Base-by-base conservation (phyloP, 2,329 filamentous ascomycete genomes). In the Aspergillus hiratsukae region DNA sequence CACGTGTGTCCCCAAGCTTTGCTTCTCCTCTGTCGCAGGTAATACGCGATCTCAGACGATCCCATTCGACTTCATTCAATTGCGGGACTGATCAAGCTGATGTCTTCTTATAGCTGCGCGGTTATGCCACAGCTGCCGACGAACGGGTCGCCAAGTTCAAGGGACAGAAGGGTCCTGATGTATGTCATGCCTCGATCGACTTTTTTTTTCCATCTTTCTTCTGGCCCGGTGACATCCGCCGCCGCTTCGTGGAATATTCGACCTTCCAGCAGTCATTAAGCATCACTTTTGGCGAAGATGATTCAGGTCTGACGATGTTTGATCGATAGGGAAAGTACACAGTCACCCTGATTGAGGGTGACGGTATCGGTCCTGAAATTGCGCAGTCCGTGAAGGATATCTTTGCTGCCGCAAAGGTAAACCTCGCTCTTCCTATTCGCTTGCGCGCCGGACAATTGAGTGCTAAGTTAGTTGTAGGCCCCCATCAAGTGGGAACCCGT, bases 321-420 rank as follows among this genome's bases (percentile, higher is more conserved):
- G 21, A 29, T 61, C 45, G 64, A 58, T 69, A 96, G 91, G 94
- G 94, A 73, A 94, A 94, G 78, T 99, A 88, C 84, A 89, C 90
- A 57, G 94, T 99, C 72, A 93, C 90, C 69, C 83, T 99, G 79
- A 99, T 99, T 66, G 95, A 99, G 84, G 94, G 95, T 79, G 95
- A 99, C 73, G 94, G 94, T 75, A 99, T 99, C 75, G 94, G 94
- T 60, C 94, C 94, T 63, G 93, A 99, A 81, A 99, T 99, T 74
- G 87, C 94, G 64, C 87, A 96, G 79, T 95, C 94, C 51, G 92
- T 99, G 73, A 99, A 97, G 86, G 90, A 97, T 77, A 99, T 99
- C 79, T 99, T 97, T 81, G 83, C 87, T 70, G 94, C 94, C 69
- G 94, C 94, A 70, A 90, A 95, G 77, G 93, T 96, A 80, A 61